Conservation (phyloP, 2,329 filamentous ascomycete species). For the Calonectria honghensis region DNA sequence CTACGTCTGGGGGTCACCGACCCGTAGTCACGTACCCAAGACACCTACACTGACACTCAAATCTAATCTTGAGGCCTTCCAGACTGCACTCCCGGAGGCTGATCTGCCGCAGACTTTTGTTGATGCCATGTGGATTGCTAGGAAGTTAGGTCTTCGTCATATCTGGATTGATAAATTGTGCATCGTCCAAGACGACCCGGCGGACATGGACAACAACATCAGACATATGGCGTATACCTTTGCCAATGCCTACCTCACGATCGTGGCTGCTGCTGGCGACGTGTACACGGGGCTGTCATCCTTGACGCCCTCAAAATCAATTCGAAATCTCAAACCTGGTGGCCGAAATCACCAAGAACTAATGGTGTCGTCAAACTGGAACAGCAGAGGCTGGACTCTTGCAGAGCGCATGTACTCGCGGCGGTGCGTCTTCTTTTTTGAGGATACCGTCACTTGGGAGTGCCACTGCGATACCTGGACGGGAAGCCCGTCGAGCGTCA, state of each 20-base stretch:
- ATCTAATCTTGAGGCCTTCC: constrained; percentile 61
- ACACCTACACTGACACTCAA: constrained; percentile 58
- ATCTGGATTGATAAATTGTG: constrained; percentile 69
- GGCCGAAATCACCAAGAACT: constrained; percentile 61
- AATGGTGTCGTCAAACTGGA: constrained; percentile 63
- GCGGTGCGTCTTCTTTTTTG: constrained; percentile 66
- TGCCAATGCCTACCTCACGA: constrained; percentile 66
- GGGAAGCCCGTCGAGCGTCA: constrained; percentile 56
- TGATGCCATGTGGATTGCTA: constrained; percentile 67
- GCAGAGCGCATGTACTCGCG: constrained; percentile 66
- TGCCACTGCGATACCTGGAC: constrained; percentile 68
- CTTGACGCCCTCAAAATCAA: constrained; percentile 59
- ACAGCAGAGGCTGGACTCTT: constrained; percentile 65
- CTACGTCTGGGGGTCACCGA: constrained; percentile 64
- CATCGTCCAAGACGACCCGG: constrained; percentile 66
- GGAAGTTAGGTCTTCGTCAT: constrained; percentile 64
- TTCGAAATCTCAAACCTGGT: constrained; percentile 52
- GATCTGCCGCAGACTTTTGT: constrained; percentile 64
- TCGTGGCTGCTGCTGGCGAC: constrained; percentile 65
- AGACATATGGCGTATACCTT: constrained; percentile 68
- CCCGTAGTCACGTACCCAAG: constrained; percentile 54
- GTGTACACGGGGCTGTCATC: constrained; percentile 62
- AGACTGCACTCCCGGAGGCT: constrained; percentile 60
- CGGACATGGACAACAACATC: constrained; percentile 63
- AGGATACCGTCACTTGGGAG: constrained; percentile 66